Evolutionary conservation across 2,329 filamentous ascomycete species (phyloP), one percentile per base, ranked within the genome.

Genomic region (Aspergillus tanneri): DNA sequence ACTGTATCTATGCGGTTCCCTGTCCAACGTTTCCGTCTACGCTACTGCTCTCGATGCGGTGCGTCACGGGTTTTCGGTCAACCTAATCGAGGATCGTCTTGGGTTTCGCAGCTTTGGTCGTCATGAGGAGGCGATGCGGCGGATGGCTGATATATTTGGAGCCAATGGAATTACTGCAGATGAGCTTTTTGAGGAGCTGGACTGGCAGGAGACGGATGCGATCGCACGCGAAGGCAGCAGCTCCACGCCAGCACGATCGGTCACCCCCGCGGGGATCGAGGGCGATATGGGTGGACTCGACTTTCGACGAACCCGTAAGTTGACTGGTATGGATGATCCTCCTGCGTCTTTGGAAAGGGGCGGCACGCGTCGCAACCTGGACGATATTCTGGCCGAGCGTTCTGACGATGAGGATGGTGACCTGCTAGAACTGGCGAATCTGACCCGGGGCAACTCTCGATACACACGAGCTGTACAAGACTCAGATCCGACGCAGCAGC

Each of bases 31-130:
- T 27, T 91, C 90, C 24, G 85, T 97, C 38, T 90, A 93, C 64
- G 92, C 93, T 6, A 96, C 92, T 1, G 90, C 90, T 3, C 78
- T 95, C 54, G 93, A 96, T 63, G 93, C 92, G 9, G 91, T 89
- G 2, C 82, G 87, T 16, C 87, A 96, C 67, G 93, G 91, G 4
- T 84, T 95, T 61, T 78, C 83, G n/a, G 89, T 96, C 61, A 93
- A 87, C 4, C 75, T 97, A 10, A 75, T 97, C 30, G 85, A 93
- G 43, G 90, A 97, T 66, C 96, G 91, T 67, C 83, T 95, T 46
- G 91, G 90, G 9, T 96, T 86, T 62, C 83, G 88, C 38, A 84
- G 77, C 58, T 81, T 84, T 49, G 69, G 75, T 14, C 82, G 89
- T 35, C 90, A 95, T 58, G 74, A 81, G 36, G 77, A 82, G 54